Evolutionary conservation across 2,329 filamentous ascomycete species (phyloP), one percentile per base, ranked within the genome.

Genomic region (Raffaelea arxii): DNA sequence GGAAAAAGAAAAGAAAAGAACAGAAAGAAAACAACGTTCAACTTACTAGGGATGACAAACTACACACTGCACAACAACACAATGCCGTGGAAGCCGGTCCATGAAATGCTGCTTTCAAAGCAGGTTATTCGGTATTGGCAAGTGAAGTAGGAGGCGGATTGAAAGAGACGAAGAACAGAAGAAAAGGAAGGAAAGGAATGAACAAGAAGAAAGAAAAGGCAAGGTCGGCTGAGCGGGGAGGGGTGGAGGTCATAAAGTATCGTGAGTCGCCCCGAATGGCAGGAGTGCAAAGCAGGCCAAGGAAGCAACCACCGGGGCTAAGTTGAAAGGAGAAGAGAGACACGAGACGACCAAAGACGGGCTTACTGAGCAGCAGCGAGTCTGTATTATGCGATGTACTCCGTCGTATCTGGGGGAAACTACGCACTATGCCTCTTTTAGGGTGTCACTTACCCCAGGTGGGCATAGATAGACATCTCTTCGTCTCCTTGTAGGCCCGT

Each of bases 31-130:
- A n/a, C n/a, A n/a, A n/a, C n/a, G n/a, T n/a, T n/a, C n/a, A n/a
- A 44, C 42, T 42, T 14, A 45, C 43, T 48, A 48, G 37, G 10
- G 32, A 21, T 5, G 16, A 23, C 16, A 23, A 23, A 21, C 23
- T 9, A n/a, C n/a, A n/a, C n/a, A n/a, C n/a, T n/a, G 21, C 19
- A 16, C 16, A 19, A 25, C 14, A 27, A 41, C 5, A 37, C 42
- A 35, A 30, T n/a, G 24, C 16, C 22, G 27, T 22, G 25, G 10
- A 27, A 10, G 16, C 4, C 6, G 43, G 43, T 42, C 47, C 47
- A 48, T 48, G 43, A 43, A 45, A 25, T 21, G 22, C 39, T 42
- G 38, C 47, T 46, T 19, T 42, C 46, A 18, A 45, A 45, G 47
- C 47, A 46, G 43, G n/a, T 6, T n/a, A 22, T 22, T 21, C 3